Evolutionary conservation across 202 grass and related monocot genomes (phyloP).

Genomic region (Carex arenaria): DNA sequence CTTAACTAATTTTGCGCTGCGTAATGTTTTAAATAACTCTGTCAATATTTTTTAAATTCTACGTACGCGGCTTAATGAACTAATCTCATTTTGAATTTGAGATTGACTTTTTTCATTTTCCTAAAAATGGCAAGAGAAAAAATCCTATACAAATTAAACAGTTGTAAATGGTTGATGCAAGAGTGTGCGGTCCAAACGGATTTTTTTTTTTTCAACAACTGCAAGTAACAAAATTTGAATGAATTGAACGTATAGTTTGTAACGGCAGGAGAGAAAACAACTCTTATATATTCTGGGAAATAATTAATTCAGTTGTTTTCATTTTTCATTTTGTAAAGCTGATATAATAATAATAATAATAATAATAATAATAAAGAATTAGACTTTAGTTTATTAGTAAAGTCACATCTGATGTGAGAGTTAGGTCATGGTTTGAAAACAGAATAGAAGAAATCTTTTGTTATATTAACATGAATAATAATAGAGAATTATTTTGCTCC

Average conservation of each 20-base stretch:
- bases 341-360: background rate
- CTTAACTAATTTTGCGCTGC: too few species aligned
- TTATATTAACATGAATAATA: too few species aligned
- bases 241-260: background rate
- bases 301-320: background rate
- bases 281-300: background rate
- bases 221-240: background rate
- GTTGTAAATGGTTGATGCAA: conserved; percentile 4
- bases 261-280: background rate
- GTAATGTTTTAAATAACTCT: too few species aligned
- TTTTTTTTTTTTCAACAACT: background rate
- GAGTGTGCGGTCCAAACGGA: background rate
- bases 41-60: background rate
- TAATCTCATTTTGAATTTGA: background rate
- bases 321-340: background rate
- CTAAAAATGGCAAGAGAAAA: background rate
- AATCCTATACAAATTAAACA: background rate
- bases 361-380: too few species aligned
- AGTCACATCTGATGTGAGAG: too few species aligned
- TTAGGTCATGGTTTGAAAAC: too few species aligned
- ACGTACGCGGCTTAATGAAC: background rate
- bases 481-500: too few species aligned
- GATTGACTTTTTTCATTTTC: background rate
- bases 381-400: too few species aligned
- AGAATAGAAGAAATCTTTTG: too few species aligned